A percentile compares a stretch with the other conserved stretches of the same genome.
These are phyloP conservation scores for Ligustrum vulgare DNA, from an alignment of 257 asterid genomes.

Conservation along the genomic window DNA sequence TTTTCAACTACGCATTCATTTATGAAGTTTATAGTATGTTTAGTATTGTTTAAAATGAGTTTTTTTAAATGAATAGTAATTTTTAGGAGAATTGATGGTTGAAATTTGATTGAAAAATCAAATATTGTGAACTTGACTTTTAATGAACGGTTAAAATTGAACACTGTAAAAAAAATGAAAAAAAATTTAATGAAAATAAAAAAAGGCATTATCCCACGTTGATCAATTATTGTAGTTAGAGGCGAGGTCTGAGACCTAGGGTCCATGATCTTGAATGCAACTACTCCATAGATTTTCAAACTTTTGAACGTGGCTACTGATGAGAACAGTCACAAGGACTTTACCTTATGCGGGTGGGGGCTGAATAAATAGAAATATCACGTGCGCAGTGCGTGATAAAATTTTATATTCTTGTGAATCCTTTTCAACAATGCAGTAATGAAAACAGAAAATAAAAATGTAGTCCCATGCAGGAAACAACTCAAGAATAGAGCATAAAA, in stretches of 20 bases:
- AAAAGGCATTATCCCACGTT: not conserved
- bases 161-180: no score
- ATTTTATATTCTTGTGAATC: not conserved
- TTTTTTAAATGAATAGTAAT: no score
- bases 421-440: not conserved
- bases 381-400: not conserved
- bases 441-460: conserved; percentile 20
- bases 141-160: no score
- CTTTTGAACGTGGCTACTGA: conserved; percentile 1
- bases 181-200: no score
- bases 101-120: no score
- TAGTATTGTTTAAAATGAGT: no score
- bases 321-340: not conserved
- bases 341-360: conserved; percentile 2
- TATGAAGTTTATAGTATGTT: no score
- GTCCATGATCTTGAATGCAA: not conserved
- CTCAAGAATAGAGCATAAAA: conserved; percentile 5
- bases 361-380: not conserved
- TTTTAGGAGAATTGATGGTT: no score
- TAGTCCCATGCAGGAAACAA: conserved; percentile 76
- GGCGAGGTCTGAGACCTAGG: not conserved
- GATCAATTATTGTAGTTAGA: not conserved
- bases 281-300: not conserved
- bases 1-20: no score
- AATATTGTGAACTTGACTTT: no score